phyloP scores from a whole-genome alignment of 73 alveolate species.

The Stentor coeruleus region DNA sequence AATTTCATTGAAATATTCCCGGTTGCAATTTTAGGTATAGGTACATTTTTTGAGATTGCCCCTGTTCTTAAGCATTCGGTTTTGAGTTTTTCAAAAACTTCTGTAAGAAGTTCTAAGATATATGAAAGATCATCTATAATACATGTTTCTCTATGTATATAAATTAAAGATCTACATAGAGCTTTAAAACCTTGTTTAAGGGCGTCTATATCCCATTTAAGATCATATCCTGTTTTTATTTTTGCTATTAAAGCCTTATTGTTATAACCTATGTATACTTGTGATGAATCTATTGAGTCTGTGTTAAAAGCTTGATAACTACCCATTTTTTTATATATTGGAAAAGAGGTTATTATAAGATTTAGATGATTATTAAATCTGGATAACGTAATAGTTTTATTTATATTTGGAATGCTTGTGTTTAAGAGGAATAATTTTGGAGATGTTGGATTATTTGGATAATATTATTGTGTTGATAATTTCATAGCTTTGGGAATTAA shows the following conservation, averaged over 20 bases:
- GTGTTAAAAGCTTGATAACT: background rate
- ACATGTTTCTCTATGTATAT: constrained; percentile 1
- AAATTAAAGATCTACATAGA: background rate
- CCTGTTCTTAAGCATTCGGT: background rate
- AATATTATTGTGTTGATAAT: too few species aligned
- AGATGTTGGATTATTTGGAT: too few species aligned
- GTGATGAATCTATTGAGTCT: background rate
- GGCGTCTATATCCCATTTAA: constrained; percentile 9
- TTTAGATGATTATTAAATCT: too few species aligned
- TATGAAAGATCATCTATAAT: constrained; percentile 9
- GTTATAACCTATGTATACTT: background rate
- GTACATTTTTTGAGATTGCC: background rate
- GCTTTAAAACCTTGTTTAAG: background rate
- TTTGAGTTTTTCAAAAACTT: constrained; percentile 8
- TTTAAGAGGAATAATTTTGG: too few species aligned
- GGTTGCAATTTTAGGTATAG: background rate
- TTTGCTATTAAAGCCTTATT: background rate
- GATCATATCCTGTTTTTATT: background rate
- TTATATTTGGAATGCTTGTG: too few species aligned
- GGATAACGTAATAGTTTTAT: too few species aligned
- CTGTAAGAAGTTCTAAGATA: background rate
- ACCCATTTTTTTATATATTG: background rate
- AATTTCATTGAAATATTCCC: constrained; percentile 6
- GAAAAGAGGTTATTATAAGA: too few species aligned
- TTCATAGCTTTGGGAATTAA: too few species aligned